These are phyloP conservation scores for Orobanche coerulescens DNA, from an alignment of 257 asterid genomes.

Conservation along the genomic window DNA sequence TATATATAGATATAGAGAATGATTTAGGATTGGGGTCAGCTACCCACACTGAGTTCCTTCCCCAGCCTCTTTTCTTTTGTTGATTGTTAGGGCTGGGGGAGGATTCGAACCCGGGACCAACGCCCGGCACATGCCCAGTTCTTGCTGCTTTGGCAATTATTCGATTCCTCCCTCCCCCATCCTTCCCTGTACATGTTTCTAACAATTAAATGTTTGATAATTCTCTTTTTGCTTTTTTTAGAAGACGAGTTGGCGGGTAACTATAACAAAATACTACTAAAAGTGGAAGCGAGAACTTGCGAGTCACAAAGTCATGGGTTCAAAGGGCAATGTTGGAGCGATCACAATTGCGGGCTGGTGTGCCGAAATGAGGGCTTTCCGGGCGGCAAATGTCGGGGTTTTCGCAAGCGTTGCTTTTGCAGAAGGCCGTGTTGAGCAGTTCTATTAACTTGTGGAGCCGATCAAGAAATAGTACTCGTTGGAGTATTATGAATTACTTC, in stretches of 20 bases:
- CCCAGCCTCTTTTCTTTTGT: neutral
- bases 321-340: conserved; percentile 24
- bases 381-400: conserved; percentile 31
- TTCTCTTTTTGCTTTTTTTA: neutral
- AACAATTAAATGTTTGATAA: neutral
- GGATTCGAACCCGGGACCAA: too few species aligned
- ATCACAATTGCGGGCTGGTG: conserved; percentile 26
- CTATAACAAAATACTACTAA: neutral
- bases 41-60: too few species aligned
- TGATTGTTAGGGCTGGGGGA: too few species aligned
- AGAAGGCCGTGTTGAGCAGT: conserved; percentile 10
- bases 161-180: neutral
- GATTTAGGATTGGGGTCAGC: too few species aligned
- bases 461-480: neutral
- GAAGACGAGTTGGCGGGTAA: conserved; percentile 13
- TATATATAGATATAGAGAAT: too few species aligned
- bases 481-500: too few species aligned
- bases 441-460: too few species aligned
- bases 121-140: too few species aligned
- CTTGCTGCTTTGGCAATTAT: too few species aligned
- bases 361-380: conserved; percentile 27
- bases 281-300: conserved; percentile 24
- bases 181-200: neutral
- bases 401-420: conserved; percentile 34
- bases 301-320: conserved; percentile 30